Percentiles rank a stretch among this genome's conserved stretches.
Conservation (phyloP, 2,329 filamentous ascomycete genomes). For the Cladosporium sp. region DNA sequence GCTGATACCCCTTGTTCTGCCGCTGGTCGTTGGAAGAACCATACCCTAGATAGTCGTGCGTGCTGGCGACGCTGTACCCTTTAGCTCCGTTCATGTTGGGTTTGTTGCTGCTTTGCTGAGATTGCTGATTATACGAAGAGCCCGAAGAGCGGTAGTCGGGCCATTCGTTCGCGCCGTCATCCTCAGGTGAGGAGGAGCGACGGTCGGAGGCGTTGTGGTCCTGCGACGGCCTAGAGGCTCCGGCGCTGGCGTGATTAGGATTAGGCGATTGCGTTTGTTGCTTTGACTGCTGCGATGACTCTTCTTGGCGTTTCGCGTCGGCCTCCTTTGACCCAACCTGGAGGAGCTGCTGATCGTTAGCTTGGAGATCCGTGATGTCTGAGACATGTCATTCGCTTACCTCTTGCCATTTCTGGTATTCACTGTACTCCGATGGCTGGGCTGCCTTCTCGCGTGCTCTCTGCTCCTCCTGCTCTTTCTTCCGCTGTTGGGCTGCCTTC, state of each 20-base stretch:
- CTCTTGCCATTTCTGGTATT: conserved; percentile 36
- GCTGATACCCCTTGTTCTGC: conserved; percentile 22
- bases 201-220: not conserved
- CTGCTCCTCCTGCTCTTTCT: conserved; percentile 18
- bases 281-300: not conserved
- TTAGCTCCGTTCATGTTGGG: conserved; percentile 13
- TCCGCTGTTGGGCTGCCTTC: conserved; percentile 30
- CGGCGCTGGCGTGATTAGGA: not conserved
- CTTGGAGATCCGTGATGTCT: not conserved
- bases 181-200: not conserved
- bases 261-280: conserved; percentile 4
- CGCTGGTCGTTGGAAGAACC: conserved; percentile 16
- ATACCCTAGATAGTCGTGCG: conserved; percentile 33
- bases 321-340: conserved; percentile 9
- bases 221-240: not conserved
- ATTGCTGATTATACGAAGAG: conserved; percentile 14
- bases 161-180: conserved; percentile 4
- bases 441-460: conserved; percentile 14
- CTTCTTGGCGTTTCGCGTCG: conserved; percentile 10
- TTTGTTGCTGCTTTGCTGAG: conserved; percentile 8
- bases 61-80: conserved; percentile 31
- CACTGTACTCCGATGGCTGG: conserved; percentile 31
- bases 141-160: conserved; percentile 12
- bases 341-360: conserved; percentile 4
- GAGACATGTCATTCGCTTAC: conserved; percentile 22